These are phyloP conservation scores for Endocalyx cinctus DNA, from an alignment of 2,329 filamentous ascomycete species.

Conservation along the genomic window DNA sequence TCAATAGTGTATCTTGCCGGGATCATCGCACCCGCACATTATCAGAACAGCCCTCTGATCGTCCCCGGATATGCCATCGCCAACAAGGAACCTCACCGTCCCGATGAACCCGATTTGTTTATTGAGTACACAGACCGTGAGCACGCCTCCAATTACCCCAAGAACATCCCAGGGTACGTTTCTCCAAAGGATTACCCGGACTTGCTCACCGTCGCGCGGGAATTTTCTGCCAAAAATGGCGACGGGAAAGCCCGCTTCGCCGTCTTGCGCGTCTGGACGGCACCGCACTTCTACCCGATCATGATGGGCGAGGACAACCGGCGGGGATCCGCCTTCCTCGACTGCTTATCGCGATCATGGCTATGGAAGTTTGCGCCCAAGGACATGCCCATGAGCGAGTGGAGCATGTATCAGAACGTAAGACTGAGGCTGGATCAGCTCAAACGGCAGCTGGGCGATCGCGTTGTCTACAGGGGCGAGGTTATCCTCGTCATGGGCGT, in stretches of 20 bases:
- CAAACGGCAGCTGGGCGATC: conserved; percentile 27
- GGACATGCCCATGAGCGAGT: conserved; percentile 22
- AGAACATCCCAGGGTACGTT: conserved; percentile 27
- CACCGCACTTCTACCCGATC: conserved; percentile 44
- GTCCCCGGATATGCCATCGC: conserved; percentile 33
- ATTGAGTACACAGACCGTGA: conserved; percentile 33
- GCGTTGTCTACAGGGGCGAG: conserved; percentile 36
- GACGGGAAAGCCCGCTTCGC: conserved; percentile 33
- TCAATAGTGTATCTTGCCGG: conserved; percentile 39
- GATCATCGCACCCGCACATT: conserved; percentile 29
- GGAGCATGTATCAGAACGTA: conserved; percentile 37
- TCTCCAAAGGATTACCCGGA: conserved; percentile 23
- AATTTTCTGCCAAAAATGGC: conserved; percentile 21
- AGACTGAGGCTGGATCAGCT: conserved; percentile 26
- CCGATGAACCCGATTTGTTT: conserved; percentile 34
- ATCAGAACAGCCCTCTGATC: conserved; percentile 20
- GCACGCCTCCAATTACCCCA: conserved; percentile 17
- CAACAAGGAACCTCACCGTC: conserved; percentile 30
- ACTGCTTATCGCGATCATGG: conserved; percentile 38
- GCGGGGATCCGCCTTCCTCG: conserved; percentile 32
- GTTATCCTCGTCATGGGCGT: conserved; percentile 41
- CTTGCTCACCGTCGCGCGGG: conserved; percentile 26
- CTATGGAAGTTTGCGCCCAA: conserved; percentile 39
- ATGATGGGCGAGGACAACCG: conserved; percentile 37
- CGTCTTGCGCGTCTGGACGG: conserved; percentile 40